phyloP scores from a whole-genome alignment of 2,329 filamentous ascomycete species.

The Penicillium sp. region DNA sequence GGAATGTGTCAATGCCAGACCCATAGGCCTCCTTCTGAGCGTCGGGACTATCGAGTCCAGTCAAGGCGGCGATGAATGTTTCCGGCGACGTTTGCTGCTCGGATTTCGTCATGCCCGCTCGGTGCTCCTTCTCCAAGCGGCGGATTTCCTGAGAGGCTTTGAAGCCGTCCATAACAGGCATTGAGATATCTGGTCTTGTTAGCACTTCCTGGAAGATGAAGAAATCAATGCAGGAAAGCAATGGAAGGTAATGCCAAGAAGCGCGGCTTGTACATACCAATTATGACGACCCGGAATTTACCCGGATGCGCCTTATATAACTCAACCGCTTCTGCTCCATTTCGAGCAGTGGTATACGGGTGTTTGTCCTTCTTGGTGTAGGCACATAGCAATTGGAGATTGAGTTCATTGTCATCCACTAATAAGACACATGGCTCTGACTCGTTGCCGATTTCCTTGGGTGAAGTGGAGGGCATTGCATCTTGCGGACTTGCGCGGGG shows the following conservation, averaged over 20 bases:
- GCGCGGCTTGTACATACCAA: neutral
- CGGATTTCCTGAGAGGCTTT: slow-evolving; percentile 32
- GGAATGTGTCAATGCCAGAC: slow-evolving; percentile 34
- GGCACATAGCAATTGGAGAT: slow-evolving; percentile 34
- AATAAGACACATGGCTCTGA: slow-evolving; percentile 24
- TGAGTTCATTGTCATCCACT: slow-evolving; percentile 40
- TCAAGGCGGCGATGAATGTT: slow-evolving; percentile 29
- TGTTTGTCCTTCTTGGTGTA: slow-evolving; percentile 31
- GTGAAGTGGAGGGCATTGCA: neutral
- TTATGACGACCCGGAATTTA: neutral
- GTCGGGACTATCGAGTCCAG: slow-evolving; percentile 29
- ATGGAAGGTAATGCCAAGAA: neutral
- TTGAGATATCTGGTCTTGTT: slow-evolving; percentile 32
- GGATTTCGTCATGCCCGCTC: slow-evolving; percentile 2
- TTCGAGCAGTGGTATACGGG: slow-evolving; percentile 30
- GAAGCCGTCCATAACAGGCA: slow-evolving; percentile 39
- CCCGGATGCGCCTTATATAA: slow-evolving; percentile 18
- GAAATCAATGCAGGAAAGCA: too few species aligned
- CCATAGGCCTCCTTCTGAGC: slow-evolving; percentile 32
- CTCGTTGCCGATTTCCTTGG: neutral
- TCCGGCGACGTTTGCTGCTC: neutral
- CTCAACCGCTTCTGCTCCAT: slow-evolving; percentile 36
- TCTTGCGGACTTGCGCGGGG: neutral
- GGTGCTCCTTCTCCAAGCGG: slow-evolving; percentile 20
- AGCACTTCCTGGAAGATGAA: neutral